Conservation (phyloP, 148 eudicot genomes). For the Tetragonia tetragonoides region DNA sequence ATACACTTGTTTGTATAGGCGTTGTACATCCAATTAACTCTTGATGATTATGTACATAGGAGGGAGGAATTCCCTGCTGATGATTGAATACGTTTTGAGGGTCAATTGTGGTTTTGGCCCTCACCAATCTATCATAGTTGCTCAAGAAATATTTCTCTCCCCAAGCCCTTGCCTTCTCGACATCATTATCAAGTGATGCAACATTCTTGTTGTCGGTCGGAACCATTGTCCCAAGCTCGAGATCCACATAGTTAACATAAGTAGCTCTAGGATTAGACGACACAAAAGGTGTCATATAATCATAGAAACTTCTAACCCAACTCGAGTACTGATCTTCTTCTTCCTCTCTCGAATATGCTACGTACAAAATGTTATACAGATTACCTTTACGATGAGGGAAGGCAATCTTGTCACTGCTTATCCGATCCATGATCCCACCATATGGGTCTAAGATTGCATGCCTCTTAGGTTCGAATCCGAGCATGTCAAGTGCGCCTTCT, state of each 20-base stretch:
- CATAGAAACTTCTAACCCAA: constrained; percentile 34
- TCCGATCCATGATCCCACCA: constrained; percentile 47
- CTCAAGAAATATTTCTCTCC: constrained; percentile 35
- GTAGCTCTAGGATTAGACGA: constrained; percentile 42
- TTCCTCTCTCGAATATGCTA: constrained; percentile 26
- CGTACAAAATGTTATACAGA: constrained; percentile 33
- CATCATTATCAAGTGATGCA: neutral
- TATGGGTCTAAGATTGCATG: constrained; percentile 35
- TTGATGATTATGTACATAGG: constrained; percentile 6
- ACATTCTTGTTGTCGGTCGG: neutral
- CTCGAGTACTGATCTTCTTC: constrained; percentile 16
- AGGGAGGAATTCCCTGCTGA: constrained; percentile 31
- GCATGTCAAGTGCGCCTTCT: constrained; percentile 19
- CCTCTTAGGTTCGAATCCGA: constrained; percentile 26
- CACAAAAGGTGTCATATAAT: constrained; percentile 40
- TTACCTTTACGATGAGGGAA: constrained; percentile 57
- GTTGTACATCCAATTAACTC: neutral
- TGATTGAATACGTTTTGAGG: constrained; percentile 35
- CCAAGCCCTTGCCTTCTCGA: constrained; percentile 25
- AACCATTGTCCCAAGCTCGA: constrained; percentile 38
- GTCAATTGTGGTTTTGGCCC: constrained; percentile 32
- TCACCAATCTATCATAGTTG: constrained; percentile 35
- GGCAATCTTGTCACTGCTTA: constrained; percentile 36
- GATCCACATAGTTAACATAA: constrained; percentile 49
- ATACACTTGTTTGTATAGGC: no score